Base-by-base conservation (phyloP, 306 rosid species). In the Purshia tridentata region DNA sequence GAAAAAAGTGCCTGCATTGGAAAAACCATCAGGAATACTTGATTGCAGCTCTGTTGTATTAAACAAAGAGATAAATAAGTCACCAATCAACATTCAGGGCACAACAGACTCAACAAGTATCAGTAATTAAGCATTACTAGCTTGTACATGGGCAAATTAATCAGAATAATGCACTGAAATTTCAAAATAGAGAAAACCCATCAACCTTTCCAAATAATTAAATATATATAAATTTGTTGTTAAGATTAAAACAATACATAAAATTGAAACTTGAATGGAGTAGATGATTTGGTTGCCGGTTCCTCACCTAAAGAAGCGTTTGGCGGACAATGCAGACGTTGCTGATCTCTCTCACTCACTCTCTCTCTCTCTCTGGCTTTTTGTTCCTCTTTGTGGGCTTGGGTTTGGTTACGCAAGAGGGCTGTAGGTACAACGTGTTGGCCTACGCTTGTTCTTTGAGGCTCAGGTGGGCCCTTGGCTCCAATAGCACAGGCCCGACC, bases 261-360 rank as follows among this genome's bases (percentile, higher is more conserved):
- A 15, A 37, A 37, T 59, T 13, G 37, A 59, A 14, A 59, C 45
- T 29, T 35, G 65, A 37, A 59, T 10, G 42, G 65, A 59, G 45
- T 11, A 59, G 65, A 40, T 8, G 65, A 37, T 59, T 14, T 14
- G 20, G 65, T 35, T 18, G 20, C 44, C 45, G 65, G 45, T 35
- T 39, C 65, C 65, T 59, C 44, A 59, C 65, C 62, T 22, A 4
- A 56, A 11, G 62, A 22, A 59, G 65, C 65, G 44, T 35, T 35
- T 35, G 65, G 65, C 20, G 45, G 65, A 59, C 65, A 14, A 59
- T 6, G 42, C 44, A 59, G 18, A 59, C 45, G 65, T 59, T 14
- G 65, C 19, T 2, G 45, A 59, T 59, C 65, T 56, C 40, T 56
- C 39, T 2, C 63, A 11, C 8, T 8, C 58, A n/a, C 13, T 3